Conservation (phyloP, 1,284 basidiomycete genomes). For the Ganoderma multipileum region DNA sequence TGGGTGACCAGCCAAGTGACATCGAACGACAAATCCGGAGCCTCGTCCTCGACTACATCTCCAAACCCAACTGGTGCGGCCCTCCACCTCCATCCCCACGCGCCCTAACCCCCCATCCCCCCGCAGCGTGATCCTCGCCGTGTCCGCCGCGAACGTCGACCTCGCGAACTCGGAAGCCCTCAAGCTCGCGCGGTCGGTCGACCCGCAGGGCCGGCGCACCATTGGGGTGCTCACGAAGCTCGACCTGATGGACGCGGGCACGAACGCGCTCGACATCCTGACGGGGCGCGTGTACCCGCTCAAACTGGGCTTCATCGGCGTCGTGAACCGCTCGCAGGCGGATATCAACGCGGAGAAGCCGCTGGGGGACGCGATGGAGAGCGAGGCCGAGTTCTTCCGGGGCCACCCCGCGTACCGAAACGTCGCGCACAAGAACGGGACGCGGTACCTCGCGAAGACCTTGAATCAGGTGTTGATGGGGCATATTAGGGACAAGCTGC, state of each 20-base stretch:
- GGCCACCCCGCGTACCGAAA: slow-evolving; percentile 93
- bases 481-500: slow-evolving; percentile 98
- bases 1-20: slow-evolving; percentile 90
- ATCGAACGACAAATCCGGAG: slow-evolving; percentile 97
- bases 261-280: slow-evolving; percentile 95
- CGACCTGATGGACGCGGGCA: slow-evolving; percentile 98
- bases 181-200: slow-evolving; percentile 94
- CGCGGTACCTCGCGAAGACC: slow-evolving; percentile 93
- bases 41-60: slow-evolving; percentile 93
- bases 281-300: slow-evolving; percentile 97
- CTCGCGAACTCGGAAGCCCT: slow-evolving; percentile 98
- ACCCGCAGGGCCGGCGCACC: slow-evolving; percentile 94
- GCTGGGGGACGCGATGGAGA: slow-evolving; percentile 85
- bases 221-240: slow-evolving; percentile 97
- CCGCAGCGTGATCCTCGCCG: slow-evolving; percentile 90
- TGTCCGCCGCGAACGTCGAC: slow-evolving; percentile 97
- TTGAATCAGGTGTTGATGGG: slow-evolving; percentile 96
- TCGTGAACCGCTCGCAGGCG: slow-evolving; percentile 97
- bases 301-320: slow-evolving; percentile 97
- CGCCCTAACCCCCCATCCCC: neutral
- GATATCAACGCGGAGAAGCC: slow-evolving; percentile 94
- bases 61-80: slow-evolving; percentile 92
- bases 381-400: slow-evolving; percentile 93
- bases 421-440: slow-evolving; percentile 97
- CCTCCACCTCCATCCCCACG: neutral